Base-by-base conservation (phyloP, 768 basidiomycete genomes). In the Tylopilus sp. region DNA sequence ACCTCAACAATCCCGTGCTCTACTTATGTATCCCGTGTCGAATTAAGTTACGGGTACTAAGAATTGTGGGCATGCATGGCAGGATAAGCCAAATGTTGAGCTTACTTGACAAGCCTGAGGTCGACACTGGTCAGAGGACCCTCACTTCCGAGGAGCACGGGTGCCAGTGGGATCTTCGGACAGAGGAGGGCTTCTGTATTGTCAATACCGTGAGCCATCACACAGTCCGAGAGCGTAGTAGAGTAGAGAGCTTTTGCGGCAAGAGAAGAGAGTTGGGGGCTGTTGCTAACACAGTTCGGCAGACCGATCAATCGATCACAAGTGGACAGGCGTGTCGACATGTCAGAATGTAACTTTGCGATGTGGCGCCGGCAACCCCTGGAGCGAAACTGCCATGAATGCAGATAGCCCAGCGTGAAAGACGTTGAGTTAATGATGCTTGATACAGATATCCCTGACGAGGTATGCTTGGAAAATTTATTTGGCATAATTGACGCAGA, bases 291-390 rank as follows among this genome's bases (percentile, higher is more conserved):
- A n/a, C n/a, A n/a, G n/a, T n/a, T n/a, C n/a, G n/a, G n/a, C n/a
- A n/a, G n/a, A n/a, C n/a, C n/a, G n/a, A 47, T 24, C n/a, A 33
- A 11, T 13, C 19, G 5, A 40, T 53, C 55, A 45, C 48, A 64
- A 64, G 59, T 13, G 16, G 34, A 45, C 48, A 52, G n/a, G n/a
- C n/a, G n/a, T 57, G 60, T n/a, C 19, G 21, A 14, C 26, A 63
- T 60, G 62, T 36, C 31, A 22, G 22, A 11, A 22, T 60, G 50
- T 34, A 37, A 14, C 40, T 29, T 41, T 12, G 29, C 48, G 29
- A 48, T 14, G n/a, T n/a, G n/a, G n/a, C n/a, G n/a, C n/a, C n/a
- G n/a, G n/a, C n/a, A n/a, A n/a, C n/a, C n/a, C n/a, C n/a, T n/a
- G n/a, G n/a, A n/a, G n/a, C n/a, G n/a, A n/a, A n/a, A n/a, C n/a